Base-by-base conservation (phyloP, 257 asterid species). In the Fraxinus quadrangulata region DNA sequence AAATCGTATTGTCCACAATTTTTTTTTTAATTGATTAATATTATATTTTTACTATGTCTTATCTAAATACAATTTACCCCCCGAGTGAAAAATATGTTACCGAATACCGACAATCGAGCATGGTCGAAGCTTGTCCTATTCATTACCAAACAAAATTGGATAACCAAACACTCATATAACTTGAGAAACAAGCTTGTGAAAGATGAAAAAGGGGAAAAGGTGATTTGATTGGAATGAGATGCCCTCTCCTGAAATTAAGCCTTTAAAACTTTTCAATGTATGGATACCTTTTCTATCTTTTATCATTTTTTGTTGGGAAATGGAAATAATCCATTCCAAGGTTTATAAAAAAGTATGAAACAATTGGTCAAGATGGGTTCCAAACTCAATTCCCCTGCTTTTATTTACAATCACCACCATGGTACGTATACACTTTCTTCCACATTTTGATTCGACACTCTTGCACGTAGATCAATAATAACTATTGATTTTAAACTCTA, bases 151-250 rank as follows among this genome's bases (percentile, higher is more conserved):
- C 16, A n/a, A 61, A 21, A 8, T 23, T 61, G 30, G 5, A 6
- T n/a, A 61, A 61, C 67, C 30, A n/a, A 56, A 56, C 30, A 56
- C 9, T 19, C 33, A 63, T 24, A 2, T 24, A 63, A 23, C 87
- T 78, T 81, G 34, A 67, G 47, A 42, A 67, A 71, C 79, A 84
- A 85, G 84, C 76, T 73, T 47, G 59, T 8, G 2, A 67, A 28
- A 72, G 76, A 54, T 30, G 37, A 28, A 54, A 8, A 70, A 79
- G 67, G 30, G 61, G 24, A 30, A 77, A 80, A 77, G 80, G 76
- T 42, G 82, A 71, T 49, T 83, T 83, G 90, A 79, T 84, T 49
- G 70, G 21, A 72, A 72, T 75, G 59, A 67, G 82, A 87, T 82
- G 81, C 73, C 70, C 0, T 7, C 28, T 6, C 66, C 33, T 26